Conservation (phyloP, 495 filamentous ascomycete species). For the Lophiotrema nucula region DNA sequence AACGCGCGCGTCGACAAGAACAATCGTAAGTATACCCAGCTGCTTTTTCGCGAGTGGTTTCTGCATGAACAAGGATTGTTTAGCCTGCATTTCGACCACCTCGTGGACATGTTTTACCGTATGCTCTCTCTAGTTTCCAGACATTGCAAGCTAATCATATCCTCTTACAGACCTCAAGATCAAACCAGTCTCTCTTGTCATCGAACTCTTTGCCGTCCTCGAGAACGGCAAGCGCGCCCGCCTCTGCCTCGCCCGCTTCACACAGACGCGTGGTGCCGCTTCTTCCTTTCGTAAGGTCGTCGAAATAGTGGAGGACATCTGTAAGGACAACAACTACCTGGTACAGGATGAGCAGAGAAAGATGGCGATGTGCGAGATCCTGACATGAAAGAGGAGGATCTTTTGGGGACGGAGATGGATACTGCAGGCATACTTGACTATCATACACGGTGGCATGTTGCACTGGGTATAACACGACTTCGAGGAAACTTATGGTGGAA, state of each 20-base stretch:
- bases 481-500: not conserved
- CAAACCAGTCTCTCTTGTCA: constrained; percentile 74
- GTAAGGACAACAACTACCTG: constrained; percentile 59
- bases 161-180: constrained; percentile 61
- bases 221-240: constrained; percentile 61
- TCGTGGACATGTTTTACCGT: not conserved
- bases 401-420: not conserved
- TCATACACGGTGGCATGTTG: not conserved
- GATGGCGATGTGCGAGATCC: constrained; percentile 59
- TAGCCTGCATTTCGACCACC: constrained; percentile 5
- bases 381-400: constrained; percentile 1
- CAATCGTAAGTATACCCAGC: constrained; percentile 64
- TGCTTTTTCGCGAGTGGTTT: constrained; percentile 4
- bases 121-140: not conserved
- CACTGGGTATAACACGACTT: not conserved
- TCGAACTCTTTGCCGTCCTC: constrained; percentile 80
- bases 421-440: constrained; percentile 8
- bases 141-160: not conserved
- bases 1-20: constrained; percentile 68
- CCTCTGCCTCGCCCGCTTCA: constrained; percentile 77
- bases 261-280: constrained; percentile 82
- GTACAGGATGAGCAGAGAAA: constrained; percentile 66
- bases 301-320: constrained; percentile 64
- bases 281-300: constrained; percentile 80
- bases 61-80: not conserved